Evolutionary conservation across 768 basidiomycete genomes (phyloP).

Genomic region (Polyporus arcularius): DNA sequence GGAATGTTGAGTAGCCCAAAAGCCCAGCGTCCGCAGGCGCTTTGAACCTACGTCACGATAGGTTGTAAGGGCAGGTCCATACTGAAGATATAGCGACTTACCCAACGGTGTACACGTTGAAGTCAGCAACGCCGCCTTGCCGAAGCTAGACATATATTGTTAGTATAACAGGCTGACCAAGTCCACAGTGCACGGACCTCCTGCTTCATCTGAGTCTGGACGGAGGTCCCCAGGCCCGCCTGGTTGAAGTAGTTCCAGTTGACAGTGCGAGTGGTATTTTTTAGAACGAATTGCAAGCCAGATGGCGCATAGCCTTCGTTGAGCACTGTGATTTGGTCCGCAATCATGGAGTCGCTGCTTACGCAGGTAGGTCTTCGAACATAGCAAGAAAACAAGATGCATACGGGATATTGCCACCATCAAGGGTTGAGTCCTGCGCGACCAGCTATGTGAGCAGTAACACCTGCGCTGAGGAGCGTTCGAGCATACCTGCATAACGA

Average conservation of each 20-base stretch:
- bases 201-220: slow-evolving; percentile 51
- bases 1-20: slow-evolving; percentile 58
- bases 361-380: background rate
- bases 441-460: background rate
- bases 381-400: slow-evolving; percentile 11
- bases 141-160: slow-evolving; percentile 32
- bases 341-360: slow-evolving; percentile 36
- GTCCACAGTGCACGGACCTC: slow-evolving; percentile 7
- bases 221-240: slow-evolving; percentile 34
- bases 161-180: no score
- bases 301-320: slow-evolving; percentile 41
- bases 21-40: slow-evolving; percentile 42
- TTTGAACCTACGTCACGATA: background rate
- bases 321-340: slow-evolving; percentile 42
- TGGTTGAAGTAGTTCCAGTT: slow-evolving; percentile 51
- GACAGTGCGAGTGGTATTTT: slow-evolving; percentile 41
- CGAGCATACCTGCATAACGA: slow-evolving; percentile 34
- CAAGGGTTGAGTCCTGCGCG: slow-evolving; percentile 33
- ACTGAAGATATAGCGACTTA: slow-evolving; percentile 27
- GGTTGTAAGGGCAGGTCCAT: background rate
- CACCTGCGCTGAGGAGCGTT: background rate
- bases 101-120: slow-evolving; percentile 57
- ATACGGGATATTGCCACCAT: slow-evolving; percentile 46
- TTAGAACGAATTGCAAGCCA: slow-evolving; percentile 43
- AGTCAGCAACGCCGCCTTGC: slow-evolving; percentile 37